Base-by-base conservation (phyloP, 179 eudicot species). In the Corrigiola litoralis region DNA sequence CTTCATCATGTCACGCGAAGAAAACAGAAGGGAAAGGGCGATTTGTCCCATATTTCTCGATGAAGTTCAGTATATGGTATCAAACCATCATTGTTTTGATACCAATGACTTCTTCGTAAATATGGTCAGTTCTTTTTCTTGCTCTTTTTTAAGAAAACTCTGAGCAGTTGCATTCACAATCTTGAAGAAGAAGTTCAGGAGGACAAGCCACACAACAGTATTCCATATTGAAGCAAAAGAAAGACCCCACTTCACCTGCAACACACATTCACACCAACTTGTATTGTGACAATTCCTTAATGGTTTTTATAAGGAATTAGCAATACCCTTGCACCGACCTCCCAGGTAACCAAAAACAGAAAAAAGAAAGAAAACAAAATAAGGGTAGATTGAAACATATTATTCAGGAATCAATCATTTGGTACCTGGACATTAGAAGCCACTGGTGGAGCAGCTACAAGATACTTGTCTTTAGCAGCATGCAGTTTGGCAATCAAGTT, bases 161-260 rank as follows among this genome's bases (percentile, higher is more conserved):
- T 86, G 97, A 32, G 99, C 97, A 46, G 96, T 88, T 48, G 95
- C 28, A 53, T 81, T 95, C 78, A 95, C 88, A 41, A 95, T 95
- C 85, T 85, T 77, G 67, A 88, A 64, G 48, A 84, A 85, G 71
- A 91, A 95, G 72, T 87, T 85, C 79, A 95, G 27, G 42, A 95
- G 86, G 85, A 95, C 88, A 63, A 91, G 74, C 97, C 92, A 88
- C 34, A 95, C 96, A 14, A 91, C 79, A 1, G 87, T 79, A 64
- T 95, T 95, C 99, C 97, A 95, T 24, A 95, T 77, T 60, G 86
- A 71, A 53, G 87, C 82, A 20, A 88, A 79, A 6, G 99, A 95
- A 48, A 95, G 75, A 31, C 86, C 85, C 97, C 97, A 88, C 20
- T 75, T 75, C 55, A 70, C 96, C 99, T 94, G 77, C 52, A 72